Evolutionary conservation across 148 eudicot species (phyloP), one percentile per base, ranked within the genome.

Genomic region (Vaccinium macrocarpon): DNA sequence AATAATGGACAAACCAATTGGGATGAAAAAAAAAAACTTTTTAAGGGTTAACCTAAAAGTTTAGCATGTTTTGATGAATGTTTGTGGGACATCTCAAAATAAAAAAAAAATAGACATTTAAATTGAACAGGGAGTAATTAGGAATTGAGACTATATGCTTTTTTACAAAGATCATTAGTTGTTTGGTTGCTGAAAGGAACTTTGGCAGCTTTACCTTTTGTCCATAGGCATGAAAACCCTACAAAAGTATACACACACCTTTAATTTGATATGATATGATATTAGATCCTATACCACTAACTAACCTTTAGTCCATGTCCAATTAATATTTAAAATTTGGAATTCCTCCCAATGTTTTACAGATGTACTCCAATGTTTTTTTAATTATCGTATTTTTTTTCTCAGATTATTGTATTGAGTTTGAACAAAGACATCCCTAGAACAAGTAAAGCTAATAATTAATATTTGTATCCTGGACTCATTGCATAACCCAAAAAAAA

Each of bases 141-240:
- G 19, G 16, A 27, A 29, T 27, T 27, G 73, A 15, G 25, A 75
- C 52, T 21, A 27, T 42, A 46, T 32, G 32, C 10, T 52, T 25
- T 75, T 75, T 75, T 75, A 75, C 78, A 75, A 46, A 75, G 23
- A 48, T 75, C 78, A 27, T 75, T 42, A 75, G 78, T 75, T 75
- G 78, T 77, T 51, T 77, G 59, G 80, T 49, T 77, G 51, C 80
- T 4, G 21, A 77, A 77, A 77, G 59, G 35, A 77, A 77, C 80
- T 77, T 77, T 77, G 25, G 55, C 80, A 51, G 57, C 80, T 77
- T 52, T 77, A 50, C 38, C 14, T 77, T 77, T 6, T n/a, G 80
- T 23, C 32, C 80, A 50, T 25, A 51, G 55, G 80, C 80, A 77
- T 77, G 80, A 32, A 49, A 49, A 77, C 80, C 13, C 25, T 77